A percentile compares a stretch with the other conserved stretches of the same genome.
These are phyloP conservation scores for Aspergillus bridgeri DNA, from an alignment of 495 filamentous ascomycete species.

Conservation along the genomic window DNA sequence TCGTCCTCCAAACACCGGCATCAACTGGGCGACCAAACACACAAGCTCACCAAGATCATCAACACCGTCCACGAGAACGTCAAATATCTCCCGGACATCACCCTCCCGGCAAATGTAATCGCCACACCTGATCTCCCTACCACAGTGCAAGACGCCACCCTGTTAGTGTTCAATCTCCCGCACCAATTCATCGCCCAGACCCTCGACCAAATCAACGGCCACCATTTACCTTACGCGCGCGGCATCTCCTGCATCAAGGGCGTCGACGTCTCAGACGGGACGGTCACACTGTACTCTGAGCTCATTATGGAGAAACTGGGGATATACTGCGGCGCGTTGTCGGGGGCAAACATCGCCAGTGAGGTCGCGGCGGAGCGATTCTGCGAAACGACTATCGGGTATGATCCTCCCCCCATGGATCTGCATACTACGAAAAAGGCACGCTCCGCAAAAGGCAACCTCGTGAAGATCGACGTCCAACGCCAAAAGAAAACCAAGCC, in stretches of 20 bases:
- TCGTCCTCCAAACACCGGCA: slow-evolving; percentile 51
- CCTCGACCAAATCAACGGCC: slow-evolving; percentile 70
- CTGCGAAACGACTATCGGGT: slow-evolving; percentile 87
- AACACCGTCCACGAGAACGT: slow-evolving; percentile 85
- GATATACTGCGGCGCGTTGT: slow-evolving; percentile 88
- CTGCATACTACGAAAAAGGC: slow-evolving; percentile 61
- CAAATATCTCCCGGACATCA: slow-evolving; percentile 80
- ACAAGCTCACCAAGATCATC: slow-evolving; percentile 79
- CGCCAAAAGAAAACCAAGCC: slow-evolving; percentile 12
- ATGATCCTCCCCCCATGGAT: slow-evolving; percentile 65
- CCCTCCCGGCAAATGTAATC: slow-evolving; percentile 70
- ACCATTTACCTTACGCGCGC: slow-evolving; percentile 77
- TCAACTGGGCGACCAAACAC: slow-evolving; percentile 49
- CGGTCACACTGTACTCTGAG: slow-evolving; percentile 75
- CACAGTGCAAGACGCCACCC: slow-evolving; percentile 68
- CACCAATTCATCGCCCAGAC: slow-evolving; percentile 86
- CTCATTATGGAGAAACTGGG: slow-evolving; percentile 73
- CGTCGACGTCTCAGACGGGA: slow-evolving; percentile 73
- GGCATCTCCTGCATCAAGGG: slow-evolving; percentile 92
- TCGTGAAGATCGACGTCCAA: slow-evolving; percentile 13
- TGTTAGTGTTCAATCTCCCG: slow-evolving; percentile 87
- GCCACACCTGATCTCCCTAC: slow-evolving; percentile 75
- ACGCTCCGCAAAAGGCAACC: slow-evolving; percentile 38
- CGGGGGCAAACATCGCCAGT: slow-evolving; percentile 84
- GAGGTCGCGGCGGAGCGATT: slow-evolving; percentile 86